phyloP scores from a whole-genome alignment of 2,329 filamentous ascomycete species.

The Phialophora chinensis region DNA sequence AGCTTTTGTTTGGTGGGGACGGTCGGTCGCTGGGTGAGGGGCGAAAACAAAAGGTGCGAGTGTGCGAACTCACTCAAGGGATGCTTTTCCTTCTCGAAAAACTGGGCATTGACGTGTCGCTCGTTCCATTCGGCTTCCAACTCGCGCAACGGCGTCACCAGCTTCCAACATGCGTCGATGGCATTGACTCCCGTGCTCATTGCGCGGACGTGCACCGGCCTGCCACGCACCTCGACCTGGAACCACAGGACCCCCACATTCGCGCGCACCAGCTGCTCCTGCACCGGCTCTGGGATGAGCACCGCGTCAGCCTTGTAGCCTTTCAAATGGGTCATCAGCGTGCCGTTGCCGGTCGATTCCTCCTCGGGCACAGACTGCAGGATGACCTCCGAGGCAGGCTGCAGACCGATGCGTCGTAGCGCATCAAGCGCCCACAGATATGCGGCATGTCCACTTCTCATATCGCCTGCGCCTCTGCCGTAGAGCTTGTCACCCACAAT shows the following conservation, averaged over 20 bases:
- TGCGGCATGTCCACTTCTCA: constrained; percentile 27
- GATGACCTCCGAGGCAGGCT: constrained; percentile 35
- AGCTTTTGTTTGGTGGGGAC: too few species aligned
- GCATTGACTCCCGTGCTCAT: constrained; percentile 35
- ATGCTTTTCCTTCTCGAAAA: constrained; percentile 34
- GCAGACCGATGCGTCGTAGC: constrained; percentile 23
- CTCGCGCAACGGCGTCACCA: constrained; percentile 32
- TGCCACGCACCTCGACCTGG: constrained; percentile 33
- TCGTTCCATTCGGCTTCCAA: constrained; percentile 35
- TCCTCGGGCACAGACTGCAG: constrained; percentile 34
- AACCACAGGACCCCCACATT: constrained; percentile 37
- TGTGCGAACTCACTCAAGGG: constrained; percentile 31
- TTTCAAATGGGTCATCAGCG: constrained; percentile 35
- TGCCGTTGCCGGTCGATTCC: constrained; percentile 36
- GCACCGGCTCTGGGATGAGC: constrained; percentile 33
- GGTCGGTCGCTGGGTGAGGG: too few species aligned
- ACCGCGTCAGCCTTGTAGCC: constrained; percentile 36
- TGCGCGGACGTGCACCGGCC: constrained; percentile 31
- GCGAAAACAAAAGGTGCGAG: not conserved
- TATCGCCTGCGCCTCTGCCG: constrained; percentile 32
- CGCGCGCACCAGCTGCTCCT: constrained; percentile 34
- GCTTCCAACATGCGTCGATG: constrained; percentile 33
- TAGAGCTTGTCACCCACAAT: constrained; percentile 33
- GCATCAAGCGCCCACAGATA: constrained; percentile 33
- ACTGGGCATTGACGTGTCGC: constrained; percentile 23